Evolutionary conservation across 768 basidiomycete species (phyloP).

Genomic region (Tulasnella sp.): DNA sequence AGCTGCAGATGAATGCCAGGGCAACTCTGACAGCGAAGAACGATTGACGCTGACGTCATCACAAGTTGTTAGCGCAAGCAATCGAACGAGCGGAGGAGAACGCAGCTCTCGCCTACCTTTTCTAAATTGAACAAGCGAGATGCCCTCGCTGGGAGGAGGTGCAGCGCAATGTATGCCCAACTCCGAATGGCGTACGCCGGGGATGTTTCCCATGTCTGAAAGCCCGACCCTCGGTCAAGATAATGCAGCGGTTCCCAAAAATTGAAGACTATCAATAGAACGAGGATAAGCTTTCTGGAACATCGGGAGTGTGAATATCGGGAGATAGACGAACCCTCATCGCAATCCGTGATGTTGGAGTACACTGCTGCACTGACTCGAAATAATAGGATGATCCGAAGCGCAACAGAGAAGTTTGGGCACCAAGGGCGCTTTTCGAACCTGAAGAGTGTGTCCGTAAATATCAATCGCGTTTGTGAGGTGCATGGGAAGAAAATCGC

Average conservation of each 20-base stretch:
- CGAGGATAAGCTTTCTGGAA: too few relatives aligned
- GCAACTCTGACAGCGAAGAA: constrained; percentile 85
- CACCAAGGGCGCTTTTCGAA: constrained; percentile 48
- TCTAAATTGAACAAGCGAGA: constrained; percentile 29
- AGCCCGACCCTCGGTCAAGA: constrained; percentile 71
- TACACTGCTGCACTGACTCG: constrained; percentile 88
- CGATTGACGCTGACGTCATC: constrained; percentile 68
- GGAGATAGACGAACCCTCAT: too few relatives aligned
- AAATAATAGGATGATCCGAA: constrained; percentile 72
- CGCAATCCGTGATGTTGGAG: constrained; percentile 87
- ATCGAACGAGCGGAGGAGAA: too few relatives aligned
- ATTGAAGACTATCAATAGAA: constrained; percentile 75
- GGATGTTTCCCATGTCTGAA: constrained; percentile 97
- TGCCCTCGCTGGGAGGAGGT: constrained; percentile 52
- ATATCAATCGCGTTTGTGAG: constrained; percentile 15
- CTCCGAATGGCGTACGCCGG: constrained; percentile 86
- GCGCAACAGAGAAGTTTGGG: constrained; percentile 72
- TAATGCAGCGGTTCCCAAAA: constrained; percentile 99
- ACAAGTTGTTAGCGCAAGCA: too few relatives aligned
- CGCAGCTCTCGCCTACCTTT: constrained; percentile 45
- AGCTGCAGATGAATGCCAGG: constrained; percentile 58
- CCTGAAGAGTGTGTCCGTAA: constrained; percentile 29
- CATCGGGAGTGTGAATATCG: constrained; percentile 1
- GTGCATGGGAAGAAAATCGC: constrained; percentile 16
- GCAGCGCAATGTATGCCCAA: constrained; percentile 85